Evolutionary conservation across 805 yeast species (phyloP), one percentile per base, ranked within the genome.

Genomic region (Ogataea degrootiae): DNA sequence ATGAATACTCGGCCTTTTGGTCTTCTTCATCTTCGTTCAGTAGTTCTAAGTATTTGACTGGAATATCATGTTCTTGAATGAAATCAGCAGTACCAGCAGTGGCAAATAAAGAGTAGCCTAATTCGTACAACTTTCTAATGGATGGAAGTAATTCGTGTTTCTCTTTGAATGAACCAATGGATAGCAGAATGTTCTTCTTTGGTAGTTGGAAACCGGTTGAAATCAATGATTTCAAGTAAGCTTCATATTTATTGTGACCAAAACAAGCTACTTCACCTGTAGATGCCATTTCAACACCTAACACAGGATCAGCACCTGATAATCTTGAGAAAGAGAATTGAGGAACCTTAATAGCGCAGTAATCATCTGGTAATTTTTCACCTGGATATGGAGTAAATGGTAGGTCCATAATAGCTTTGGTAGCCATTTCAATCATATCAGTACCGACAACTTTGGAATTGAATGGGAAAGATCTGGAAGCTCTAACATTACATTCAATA

Each of bases 71-170:
- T 70, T 94, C 99, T 67, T 87, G 89, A 61, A 94, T 83, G 74
- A 94, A 94, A 70, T 94, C 99, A 55, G 98, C 96, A 56, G 99
- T 94, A 75, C 99, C 99, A 29, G 98, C 89, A 55, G 99, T 94
- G 39, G 98, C 99, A 72, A 90, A 95, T 61, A 94, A 74, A 61
- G 85, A 84, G 78, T 75, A 94, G 49, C 97, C 98, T 68, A 88
- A 71, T 66, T 87, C 87, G 68, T 82, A 74, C 51, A 94, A 75
- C 65, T 82, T 86, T 69, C 76, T 76, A 57, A 94, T 89, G 29
- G 92, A 79, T 45, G 99, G 98, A 55, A 94, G 72, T 61, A 94
- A 75, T 71, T 94, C 99, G 60, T 79, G 83, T 75, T 94, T 94
- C 73, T 94, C 99, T 72, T 92, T 92, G 77, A 72, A 95, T 8